Conservation (phyloP, 495 filamentous ascomycete species). For the Hypoxylon fuscum region DNA sequence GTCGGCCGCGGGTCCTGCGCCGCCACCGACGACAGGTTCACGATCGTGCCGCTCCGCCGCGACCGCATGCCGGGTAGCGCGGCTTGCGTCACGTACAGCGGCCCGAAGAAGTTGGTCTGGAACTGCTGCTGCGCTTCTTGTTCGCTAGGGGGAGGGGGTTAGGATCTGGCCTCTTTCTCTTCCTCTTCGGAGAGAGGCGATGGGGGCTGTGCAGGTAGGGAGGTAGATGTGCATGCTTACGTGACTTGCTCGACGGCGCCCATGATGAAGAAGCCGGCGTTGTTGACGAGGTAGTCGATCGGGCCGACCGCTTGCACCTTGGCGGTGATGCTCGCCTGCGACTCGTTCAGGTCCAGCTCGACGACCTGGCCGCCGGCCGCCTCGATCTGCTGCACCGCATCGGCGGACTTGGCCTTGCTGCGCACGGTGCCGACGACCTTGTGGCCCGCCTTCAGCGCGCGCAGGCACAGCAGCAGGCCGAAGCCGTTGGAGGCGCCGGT, state of each 20-base stretch:
- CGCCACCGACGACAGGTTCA: slow-evolving; percentile 59
- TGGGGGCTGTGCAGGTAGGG: background rate
- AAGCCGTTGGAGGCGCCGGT: slow-evolving; percentile 65
- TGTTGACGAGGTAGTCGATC: slow-evolving; percentile 63
- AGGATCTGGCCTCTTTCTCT: too few relatives aligned
- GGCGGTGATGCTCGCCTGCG: slow-evolving; percentile 44
- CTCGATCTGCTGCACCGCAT: slow-evolving; percentile 32
- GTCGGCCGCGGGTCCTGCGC: slow-evolving; percentile 51
- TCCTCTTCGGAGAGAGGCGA: too few relatives aligned
- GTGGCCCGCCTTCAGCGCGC: slow-evolving; percentile 54
- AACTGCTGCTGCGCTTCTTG: slow-evolving; percentile 55
- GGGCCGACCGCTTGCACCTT: slow-evolving; percentile 50
- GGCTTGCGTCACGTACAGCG: slow-evolving; percentile 54
- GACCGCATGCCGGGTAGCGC: slow-evolving; percentile 59
- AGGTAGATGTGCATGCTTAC: slow-evolving; percentile 15
- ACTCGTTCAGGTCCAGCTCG: slow-evolving; percentile 54
- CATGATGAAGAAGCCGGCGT: slow-evolving; percentile 55
- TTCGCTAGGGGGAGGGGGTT: slow-evolving; percentile 25
- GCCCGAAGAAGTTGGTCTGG: slow-evolving; percentile 62
- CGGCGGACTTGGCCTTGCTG: slow-evolving; percentile 37
- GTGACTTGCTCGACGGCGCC: slow-evolving; percentile 55
- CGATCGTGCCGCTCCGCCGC: slow-evolving; percentile 53
- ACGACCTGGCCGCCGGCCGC: slow-evolving; percentile 40
- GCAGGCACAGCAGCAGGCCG: slow-evolving; percentile 53
- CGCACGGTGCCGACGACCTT: slow-evolving; percentile 58